Evolutionary conservation across 179 eudicot species (phyloP).

Genomic region (Carnegiea gigantea): DNA sequence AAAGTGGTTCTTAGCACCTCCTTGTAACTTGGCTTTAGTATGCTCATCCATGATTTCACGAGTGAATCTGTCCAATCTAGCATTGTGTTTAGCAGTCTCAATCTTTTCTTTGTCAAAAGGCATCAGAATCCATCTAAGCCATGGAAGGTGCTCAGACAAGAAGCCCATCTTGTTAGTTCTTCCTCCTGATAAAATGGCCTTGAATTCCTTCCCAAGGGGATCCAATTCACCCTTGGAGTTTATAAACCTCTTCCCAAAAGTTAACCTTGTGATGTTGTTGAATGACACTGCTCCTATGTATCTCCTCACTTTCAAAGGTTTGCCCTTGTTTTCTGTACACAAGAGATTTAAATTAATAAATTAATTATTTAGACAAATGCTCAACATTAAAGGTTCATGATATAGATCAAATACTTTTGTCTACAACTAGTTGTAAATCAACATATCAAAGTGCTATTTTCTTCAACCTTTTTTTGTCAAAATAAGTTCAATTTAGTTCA

Average conservation of each 20-base stretch:
- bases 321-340: conserved; percentile 54
- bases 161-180: conserved; percentile 43
- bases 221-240: conserved; percentile 59
- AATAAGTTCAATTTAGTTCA: too few relatives aligned
- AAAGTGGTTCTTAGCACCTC: conserved; percentile 63
- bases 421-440: too few relatives aligned
- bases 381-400: too few relatives aligned
- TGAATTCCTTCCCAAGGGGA: conserved; percentile 65
- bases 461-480: too few relatives aligned
- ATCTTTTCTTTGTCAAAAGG: conserved; percentile 48
- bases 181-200: conserved; percentile 54
- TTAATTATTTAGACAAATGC: not conserved
- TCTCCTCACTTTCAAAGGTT: conserved; percentile 46
- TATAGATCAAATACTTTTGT: too few relatives aligned
- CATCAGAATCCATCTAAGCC: conserved; percentile 63
- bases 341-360: not conserved
- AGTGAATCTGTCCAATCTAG: conserved; percentile 54
- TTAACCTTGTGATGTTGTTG: conserved; percentile 77
- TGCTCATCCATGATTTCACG: conserved; percentile 78
- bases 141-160: conserved; percentile 73
- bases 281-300: conserved; percentile 69
- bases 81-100: conserved; percentile 51
- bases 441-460: too few relatives aligned
- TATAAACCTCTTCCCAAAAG: conserved; percentile 68
- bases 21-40: conserved; percentile 45